Evolutionary conservation across 495 filamentous ascomycete genomes (phyloP), one percentile per base, ranked within the genome.

Genomic region (Aspergillus bertholletiae): DNA sequence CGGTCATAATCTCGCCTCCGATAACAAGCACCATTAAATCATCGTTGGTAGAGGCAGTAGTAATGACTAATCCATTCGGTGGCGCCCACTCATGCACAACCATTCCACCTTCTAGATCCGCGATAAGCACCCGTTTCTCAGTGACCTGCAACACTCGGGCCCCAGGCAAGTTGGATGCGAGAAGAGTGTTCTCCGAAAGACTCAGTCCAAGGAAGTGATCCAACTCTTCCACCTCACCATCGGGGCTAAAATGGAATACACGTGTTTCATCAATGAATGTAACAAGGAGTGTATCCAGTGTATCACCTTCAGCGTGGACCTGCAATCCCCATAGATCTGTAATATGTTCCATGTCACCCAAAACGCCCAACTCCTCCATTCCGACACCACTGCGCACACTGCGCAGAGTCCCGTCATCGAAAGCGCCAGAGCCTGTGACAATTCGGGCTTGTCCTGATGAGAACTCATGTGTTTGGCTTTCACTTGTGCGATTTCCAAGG

Each of bases 401-500:
- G 56, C 92, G 75, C 32, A 99, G 64, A 30, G 88, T 91, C 4
- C 94, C 94, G 57, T 95, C 90, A 56, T 88, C 81, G 61, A 86
- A 89, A 3, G 88, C 91, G 23, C 94, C 94, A 37, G 92, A 96
- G 7, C 89, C 92, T 2, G 93, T 89, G 8, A 99, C 90, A 51
- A 99, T 87, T 26, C 95, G 81, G 50, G 94, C 92, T 72, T 97
- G 95, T 1, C 95, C 95, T 5, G 93, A 96, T 0, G 92, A 96
- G 49, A 85, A 97, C 63, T 95, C 91, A 58, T 94, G 95, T 0
- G 82, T 85, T 34, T 89, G 83, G 23, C 84, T 84, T 55, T 93
- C 89, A 43, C 83, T 84, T 47, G 85, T 81, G 23, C 90, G 80
- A 56, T 87, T 92, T 0, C 92, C 92, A 76, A 97, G 86, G 64